A percentile compares a stretch with the other conserved stretches of the same genome.
phyloP scores from a whole-genome alignment of 768 basidiomycete species.

The Epithele typhae region DNA sequence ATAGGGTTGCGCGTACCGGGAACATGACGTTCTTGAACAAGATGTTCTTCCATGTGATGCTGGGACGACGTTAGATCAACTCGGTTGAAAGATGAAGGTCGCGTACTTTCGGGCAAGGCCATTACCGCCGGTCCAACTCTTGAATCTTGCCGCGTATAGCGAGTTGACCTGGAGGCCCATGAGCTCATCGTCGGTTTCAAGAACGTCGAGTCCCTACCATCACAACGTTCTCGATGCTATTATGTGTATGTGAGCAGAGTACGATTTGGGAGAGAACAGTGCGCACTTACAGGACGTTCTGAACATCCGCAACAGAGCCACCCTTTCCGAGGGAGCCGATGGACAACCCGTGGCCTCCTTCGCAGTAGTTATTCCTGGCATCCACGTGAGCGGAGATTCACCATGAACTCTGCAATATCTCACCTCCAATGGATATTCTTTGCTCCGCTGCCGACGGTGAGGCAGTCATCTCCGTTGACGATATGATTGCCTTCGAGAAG shows the following conservation, averaged over 20 bases:
- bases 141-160: constrained; percentile 60
- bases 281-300: constrained; percentile 45
- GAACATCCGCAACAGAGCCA: constrained; percentile 49
- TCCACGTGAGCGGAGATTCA: too few species aligned
- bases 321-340: constrained; percentile 43
- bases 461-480: constrained; percentile 58
- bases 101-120: constrained; percentile 50
- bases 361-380: constrained; percentile 47
- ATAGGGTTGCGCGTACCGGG: constrained; percentile 44
- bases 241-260: not conserved
- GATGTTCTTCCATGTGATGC: constrained; percentile 59
- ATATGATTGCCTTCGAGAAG: constrained; percentile 57
- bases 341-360: constrained; percentile 56
- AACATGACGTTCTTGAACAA: constrained; percentile 47
- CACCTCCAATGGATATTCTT: constrained; percentile 44
- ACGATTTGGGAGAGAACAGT: not conserved
- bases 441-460: constrained; percentile 54
- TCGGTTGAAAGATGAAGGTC: too few species aligned
- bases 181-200: not conserved
- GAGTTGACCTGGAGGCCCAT: constrained; percentile 36
- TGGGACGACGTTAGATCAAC: constrained; percentile 22
- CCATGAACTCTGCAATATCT: too few species aligned
- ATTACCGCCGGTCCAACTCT: constrained; percentile 64
- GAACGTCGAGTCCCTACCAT: constrained; percentile 15
- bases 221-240: constrained; percentile 26